Conservation (phyloP, 2,329 filamentous ascomycete species). For the Meredithiella fracta region DNA sequence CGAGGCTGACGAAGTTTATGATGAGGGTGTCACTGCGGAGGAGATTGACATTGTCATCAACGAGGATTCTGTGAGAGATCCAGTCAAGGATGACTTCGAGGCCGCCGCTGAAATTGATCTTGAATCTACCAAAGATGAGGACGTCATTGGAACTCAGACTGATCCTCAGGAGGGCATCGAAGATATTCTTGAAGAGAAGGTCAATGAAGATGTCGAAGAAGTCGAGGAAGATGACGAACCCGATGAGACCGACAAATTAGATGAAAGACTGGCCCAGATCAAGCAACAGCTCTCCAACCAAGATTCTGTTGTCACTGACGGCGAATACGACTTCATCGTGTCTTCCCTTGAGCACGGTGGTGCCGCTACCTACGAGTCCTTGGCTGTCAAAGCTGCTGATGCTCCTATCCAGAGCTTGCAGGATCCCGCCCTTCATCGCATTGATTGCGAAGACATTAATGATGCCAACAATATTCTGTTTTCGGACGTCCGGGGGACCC, state of each 20-base stretch:
- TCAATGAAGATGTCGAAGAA: neutral
- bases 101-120: neutral
- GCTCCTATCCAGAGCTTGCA: neutral
- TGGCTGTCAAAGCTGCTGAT: neutral
- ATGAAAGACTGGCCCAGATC: no score
- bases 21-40: neutral
- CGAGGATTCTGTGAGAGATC: neutral
- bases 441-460: neutral
- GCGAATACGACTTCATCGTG: slow-evolving; percentile 5
- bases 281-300: neutral
- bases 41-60: neutral
- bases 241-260: neutral
- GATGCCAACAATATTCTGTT: slow-evolving; percentile 5
- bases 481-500: neutral
- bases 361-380: neutral
- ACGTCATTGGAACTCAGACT: no score
- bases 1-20: neutral
- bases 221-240: neutral
- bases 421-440: neutral
- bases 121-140: no score
- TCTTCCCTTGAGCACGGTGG: neutral
- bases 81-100: neutral
- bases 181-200: neutral
- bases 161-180: neutral
- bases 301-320: neutral